Evolutionary conservation across 2,329 filamentous ascomycete genomes (phyloP).

Genomic region (Ambrosiella cleistominuta): DNA sequence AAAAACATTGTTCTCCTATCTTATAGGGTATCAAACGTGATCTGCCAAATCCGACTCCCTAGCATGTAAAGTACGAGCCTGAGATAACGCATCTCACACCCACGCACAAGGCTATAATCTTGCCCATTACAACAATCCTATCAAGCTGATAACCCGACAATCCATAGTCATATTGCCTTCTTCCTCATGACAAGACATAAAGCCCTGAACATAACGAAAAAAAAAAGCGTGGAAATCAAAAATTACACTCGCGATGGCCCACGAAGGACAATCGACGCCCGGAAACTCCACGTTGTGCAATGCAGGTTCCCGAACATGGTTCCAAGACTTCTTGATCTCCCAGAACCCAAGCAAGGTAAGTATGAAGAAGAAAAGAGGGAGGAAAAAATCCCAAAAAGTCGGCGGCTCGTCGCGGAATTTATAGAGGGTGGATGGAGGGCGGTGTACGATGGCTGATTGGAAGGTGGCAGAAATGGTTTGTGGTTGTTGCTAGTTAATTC

Average conservation of each 20-base stretch:
- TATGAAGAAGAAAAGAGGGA: slow-evolving; percentile 11
- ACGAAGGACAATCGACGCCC: slow-evolving; percentile 14
- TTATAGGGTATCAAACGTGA: no score
- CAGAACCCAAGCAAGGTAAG: slow-evolving; percentile 14
- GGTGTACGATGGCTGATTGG: not conserved
- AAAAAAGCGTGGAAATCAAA: slow-evolving; percentile 11
- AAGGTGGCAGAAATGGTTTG: not conserved
- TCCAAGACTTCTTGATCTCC: slow-evolving; percentile 13
- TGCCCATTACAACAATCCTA: no score
- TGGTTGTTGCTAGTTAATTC: not conserved
- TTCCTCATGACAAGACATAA: slow-evolving; percentile 11
- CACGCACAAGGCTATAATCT: no score
- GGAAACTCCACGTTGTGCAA: slow-evolving; percentile 14
- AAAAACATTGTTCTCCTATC: no score
- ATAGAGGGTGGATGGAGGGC: not conserved
- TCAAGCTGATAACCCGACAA: not conserved
- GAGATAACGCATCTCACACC: no score
- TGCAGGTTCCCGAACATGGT: slow-evolving; percentile 13
- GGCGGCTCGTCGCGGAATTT: slow-evolving; percentile 5
- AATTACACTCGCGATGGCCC: slow-evolving; percentile 14
- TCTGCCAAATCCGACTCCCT: no score
- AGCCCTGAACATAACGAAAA: slow-evolving; percentile 9
- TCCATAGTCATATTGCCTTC: not conserved
- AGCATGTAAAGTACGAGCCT: no score
- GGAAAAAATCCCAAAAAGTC: slow-evolving; percentile 4